These are phyloP conservation scores for Tetrahymena thermophila DNA, from an alignment of 73 alveolate genomes.

Conservation along the genomic window DNA sequence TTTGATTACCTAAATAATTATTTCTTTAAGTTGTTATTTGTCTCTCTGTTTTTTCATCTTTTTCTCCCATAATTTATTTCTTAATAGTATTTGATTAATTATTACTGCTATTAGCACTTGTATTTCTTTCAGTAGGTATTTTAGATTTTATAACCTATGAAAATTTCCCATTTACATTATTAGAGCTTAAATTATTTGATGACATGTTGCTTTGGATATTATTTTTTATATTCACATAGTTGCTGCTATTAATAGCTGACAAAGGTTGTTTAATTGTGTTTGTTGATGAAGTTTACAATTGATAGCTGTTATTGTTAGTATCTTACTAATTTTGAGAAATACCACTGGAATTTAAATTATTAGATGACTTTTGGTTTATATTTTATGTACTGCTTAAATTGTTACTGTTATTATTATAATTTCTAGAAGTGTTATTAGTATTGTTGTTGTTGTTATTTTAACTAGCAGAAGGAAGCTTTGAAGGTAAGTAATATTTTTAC, in stretches of 20 bases:
- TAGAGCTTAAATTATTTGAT: not conserved
- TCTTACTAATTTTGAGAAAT: not conserved
- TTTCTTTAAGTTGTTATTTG: not conserved
- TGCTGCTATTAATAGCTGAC: not conserved
- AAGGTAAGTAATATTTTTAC: not conserved
- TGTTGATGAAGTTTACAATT: not conserved
- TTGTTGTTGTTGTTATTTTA: not conserved
- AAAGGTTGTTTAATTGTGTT: not conserved
- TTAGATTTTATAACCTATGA: not conserved
- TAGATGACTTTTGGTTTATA: not conserved
- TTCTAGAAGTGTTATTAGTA: not conserved
- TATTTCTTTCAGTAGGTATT: not conserved
- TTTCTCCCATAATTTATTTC: not conserved
- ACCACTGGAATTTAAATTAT: not conserved
- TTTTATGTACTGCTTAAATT: not conserved
- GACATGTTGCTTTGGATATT: not conserved
- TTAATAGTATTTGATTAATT: not conserved
- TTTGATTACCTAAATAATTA: not conserved
- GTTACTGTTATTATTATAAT: not conserved
- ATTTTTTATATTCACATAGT: not conserved
- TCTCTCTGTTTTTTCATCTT: not conserved
- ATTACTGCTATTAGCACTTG: not conserved
- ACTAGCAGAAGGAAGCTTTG: not conserved
- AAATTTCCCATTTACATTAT: not conserved
- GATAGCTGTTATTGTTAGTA: not conserved